phyloP scores from a whole-genome alignment of 805 yeast species.

The Kurtzmaniella cleridarum region DNA sequence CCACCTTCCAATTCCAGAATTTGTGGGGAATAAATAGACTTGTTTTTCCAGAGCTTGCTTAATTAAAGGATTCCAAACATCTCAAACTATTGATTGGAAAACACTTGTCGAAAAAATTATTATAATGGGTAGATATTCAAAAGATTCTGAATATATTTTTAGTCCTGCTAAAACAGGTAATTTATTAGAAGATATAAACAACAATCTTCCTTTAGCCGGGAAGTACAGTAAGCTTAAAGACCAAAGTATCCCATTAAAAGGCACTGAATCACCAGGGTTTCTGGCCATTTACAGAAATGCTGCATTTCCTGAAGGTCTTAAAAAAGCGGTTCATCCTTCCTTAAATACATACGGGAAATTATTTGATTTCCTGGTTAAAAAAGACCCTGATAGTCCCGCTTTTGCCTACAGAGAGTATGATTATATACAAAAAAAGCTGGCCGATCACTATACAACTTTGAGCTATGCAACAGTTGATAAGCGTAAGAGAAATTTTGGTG shows the following conservation, averaged over 20 bases:
- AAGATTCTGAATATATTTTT: constrained; percentile 6
- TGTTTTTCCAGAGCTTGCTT: too few relatives aligned
- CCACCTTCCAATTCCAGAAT: too few relatives aligned
- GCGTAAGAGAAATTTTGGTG: constrained; percentile 45
- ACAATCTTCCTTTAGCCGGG: constrained; percentile 6
- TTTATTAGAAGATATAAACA: constrained; percentile 3
- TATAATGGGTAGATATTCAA: too few relatives aligned
- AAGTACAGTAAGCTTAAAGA: too few relatives aligned
- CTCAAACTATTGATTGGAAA: too few relatives aligned
- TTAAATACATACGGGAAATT: constrained; percentile 33
- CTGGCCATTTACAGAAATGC: constrained; percentile 27
- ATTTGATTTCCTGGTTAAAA: constrained; percentile 20
- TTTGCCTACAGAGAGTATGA: constrained; percentile 34
- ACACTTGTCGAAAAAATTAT: too few relatives aligned
- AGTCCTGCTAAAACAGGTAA: constrained; percentile 1
- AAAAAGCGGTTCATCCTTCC: constrained; percentile 25
- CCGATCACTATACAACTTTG: constrained; percentile 36
- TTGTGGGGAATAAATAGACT: too few relatives aligned
- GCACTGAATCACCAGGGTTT: constrained; percentile 17
- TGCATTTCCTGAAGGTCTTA: constrained; percentile 16
- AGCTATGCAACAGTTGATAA: constrained; percentile 38
- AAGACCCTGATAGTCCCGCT: constrained; percentile 23
- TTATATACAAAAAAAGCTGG: constrained; percentile 22
- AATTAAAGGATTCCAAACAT: too few relatives aligned
- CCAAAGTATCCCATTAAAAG: constrained; percentile 7